Evolutionary conservation across 352 stramenopile genomes (phyloP).

Genomic region (Sclerospora graminicola): DNA sequence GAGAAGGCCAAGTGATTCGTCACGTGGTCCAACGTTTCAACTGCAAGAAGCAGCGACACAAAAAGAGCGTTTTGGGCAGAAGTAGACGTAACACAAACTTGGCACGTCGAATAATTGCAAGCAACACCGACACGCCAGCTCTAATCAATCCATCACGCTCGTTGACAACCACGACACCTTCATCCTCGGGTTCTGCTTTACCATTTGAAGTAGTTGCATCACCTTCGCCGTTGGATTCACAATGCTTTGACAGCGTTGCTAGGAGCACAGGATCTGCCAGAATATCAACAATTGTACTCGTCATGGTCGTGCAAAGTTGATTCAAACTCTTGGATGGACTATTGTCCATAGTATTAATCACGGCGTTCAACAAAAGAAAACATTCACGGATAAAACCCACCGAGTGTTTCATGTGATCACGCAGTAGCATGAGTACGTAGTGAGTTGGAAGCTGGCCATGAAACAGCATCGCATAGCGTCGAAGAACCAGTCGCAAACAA

Average conservation of each 20-base stretch:
- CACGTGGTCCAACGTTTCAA: constrained; percentile 67
- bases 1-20: constrained; percentile 55
- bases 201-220: constrained; percentile 13
- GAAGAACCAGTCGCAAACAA: constrained; percentile 59
- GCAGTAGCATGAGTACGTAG: constrained; percentile 29
- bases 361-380: constrained; percentile 64
- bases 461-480: constrained; percentile 71
- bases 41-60: constrained; percentile 59
- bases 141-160: constrained; percentile 54
- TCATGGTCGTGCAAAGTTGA: constrained; percentile 35
- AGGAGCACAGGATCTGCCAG: constrained; percentile 48
- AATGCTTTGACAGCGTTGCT: constrained; percentile 28
- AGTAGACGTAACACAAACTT: constrained; percentile 61
- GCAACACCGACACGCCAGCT: constrained; percentile 55
- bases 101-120: constrained; percentile 52
- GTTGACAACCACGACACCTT: constrained; percentile 49
- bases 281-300: constrained; percentile 42
- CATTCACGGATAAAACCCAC: constrained; percentile 56
- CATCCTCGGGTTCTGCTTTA: constrained; percentile 43
- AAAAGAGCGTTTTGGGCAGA: constrained; percentile 55
- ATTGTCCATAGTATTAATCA: constrained; percentile 58
- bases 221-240: constrained; percentile 17
- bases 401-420: constrained; percentile 54
- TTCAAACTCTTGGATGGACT: constrained; percentile 55
- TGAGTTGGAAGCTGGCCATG: constrained; percentile 60